Evolutionary conservation across 1,284 basidiomycete genomes (phyloP), one percentile per base, ranked within the genome.

Genomic region (Ganoderma sinense): DNA sequence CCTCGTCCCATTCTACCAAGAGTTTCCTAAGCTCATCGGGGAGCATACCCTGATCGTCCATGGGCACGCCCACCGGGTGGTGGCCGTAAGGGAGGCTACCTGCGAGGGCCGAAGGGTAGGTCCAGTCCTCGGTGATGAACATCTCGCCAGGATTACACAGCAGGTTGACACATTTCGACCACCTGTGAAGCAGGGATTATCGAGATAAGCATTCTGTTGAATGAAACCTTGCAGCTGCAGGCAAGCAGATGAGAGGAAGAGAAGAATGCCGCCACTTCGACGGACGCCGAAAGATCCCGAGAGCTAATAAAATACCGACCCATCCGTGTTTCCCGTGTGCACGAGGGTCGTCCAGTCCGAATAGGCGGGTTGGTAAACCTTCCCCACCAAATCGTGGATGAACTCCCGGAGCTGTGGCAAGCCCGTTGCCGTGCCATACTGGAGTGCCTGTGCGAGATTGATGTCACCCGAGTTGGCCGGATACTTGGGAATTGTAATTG

Each of bases 241-340:
- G 53, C 29, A 16, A 55, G 29, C 16, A 26, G 53, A 31, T 31
- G 13, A n/a, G 8, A 51, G 59, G 43, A 33, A 51, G 51, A 55
- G 36, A 63, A 43, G 51, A 16, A 20, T 4, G 41, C 13, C 4
- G 36, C 33, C 16, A 6, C 10, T 29, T 2, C 11, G 58, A 26
- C 39, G 33, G 8, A 20, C 43, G 43, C 8, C 36, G 36, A 39
- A 39, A 39, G 20, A 20, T n/a, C 18, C 20, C 18, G 43, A 45
- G 43, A 20, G 45, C 20, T n/a, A 20, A 48, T 48, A 48, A 48
- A 41, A 40, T 8, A 66, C 80, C 75, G 79, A 89, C 45, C 88
- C 94, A 77, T 95, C 94, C 0, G 94, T 96, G 71, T 94, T 93
- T 20, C 94, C 94, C 14, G 87, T 86, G 72, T 93, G 88, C 11